These are phyloP conservation scores for Puccinia polysora DNA, from an alignment of 1,284 basidiomycete species.

Conservation along the genomic window DNA sequence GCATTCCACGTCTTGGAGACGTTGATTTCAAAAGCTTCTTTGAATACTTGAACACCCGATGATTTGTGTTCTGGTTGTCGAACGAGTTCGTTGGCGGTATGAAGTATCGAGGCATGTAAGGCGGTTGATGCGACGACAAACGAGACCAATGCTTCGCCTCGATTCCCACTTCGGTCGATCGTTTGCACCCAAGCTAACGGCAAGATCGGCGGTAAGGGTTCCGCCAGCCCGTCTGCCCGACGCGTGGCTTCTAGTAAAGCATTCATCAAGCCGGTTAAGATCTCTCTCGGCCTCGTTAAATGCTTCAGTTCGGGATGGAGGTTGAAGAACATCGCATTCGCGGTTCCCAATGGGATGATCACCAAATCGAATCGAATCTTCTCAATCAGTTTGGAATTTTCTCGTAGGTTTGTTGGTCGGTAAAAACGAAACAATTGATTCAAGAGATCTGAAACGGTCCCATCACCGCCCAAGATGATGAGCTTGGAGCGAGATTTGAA, in stretches of 20 bases:
- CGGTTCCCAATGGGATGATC: conserved; percentile 74
- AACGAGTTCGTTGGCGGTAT: conserved; percentile 72
- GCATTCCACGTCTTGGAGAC: conserved; percentile 68
- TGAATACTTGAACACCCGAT: conserved; percentile 73
- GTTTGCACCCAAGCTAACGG: conserved; percentile 65
- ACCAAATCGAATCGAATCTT: conserved; percentile 49
- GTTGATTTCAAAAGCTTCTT: conserved; percentile 74
- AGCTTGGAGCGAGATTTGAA: not conserved
- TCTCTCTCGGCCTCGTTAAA: conserved; percentile 51
- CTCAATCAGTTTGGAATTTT: conserved; percentile 19
- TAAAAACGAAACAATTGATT: conserved; percentile 63
- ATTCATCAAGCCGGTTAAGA: conserved; percentile 53
- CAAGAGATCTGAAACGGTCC: conserved; percentile 80
- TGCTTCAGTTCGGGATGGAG: conserved; percentile 59
- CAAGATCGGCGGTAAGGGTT: conserved; percentile 54
- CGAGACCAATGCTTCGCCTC: conserved; percentile 46
- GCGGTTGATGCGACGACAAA: conserved; percentile 59
- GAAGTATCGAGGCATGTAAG: conserved; percentile 80
- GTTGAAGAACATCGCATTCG: conserved; percentile 76
- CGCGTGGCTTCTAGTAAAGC: conserved; percentile 51
- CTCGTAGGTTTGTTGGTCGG: conserved; percentile 29
- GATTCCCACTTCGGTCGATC: not conserved
- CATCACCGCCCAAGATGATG: conserved; percentile 65
- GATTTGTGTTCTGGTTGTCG: conserved; percentile 50
- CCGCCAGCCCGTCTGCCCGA: conserved; percentile 43